Percentiles rank a stretch among this genome's conserved stretches.
phyloP scores from a whole-genome alignment of 2,329 filamentous ascomycete species.

The Verticillium albo-atrum region DNA sequence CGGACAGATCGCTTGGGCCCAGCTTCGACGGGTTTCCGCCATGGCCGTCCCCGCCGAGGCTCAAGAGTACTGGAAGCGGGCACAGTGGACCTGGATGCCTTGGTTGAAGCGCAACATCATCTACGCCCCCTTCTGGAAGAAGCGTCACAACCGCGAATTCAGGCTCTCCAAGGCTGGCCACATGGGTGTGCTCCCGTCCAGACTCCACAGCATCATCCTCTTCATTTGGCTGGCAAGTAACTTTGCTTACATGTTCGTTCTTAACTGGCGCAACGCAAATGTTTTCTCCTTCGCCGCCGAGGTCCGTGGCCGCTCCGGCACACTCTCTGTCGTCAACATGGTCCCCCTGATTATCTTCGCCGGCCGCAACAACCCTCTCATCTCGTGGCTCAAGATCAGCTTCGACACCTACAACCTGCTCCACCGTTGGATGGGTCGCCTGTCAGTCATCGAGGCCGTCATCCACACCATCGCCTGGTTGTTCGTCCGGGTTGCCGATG shows the following conservation, averaged over 20 bases:
- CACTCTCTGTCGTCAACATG: constrained; percentile 83
- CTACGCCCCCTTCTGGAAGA: constrained; percentile 60
- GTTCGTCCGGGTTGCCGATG: constrained; percentile 63
- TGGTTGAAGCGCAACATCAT: constrained; percentile 57
- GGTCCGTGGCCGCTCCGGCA: constrained; percentile 76
- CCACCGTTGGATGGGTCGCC: constrained; percentile 71
- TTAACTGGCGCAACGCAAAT: constrained; percentile 56
- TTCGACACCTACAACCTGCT: constrained; percentile 90
- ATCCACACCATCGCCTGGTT: constrained; percentile 71
- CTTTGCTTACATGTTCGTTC: constrained; percentile 55
- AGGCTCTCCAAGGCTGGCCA: constrained; percentile 56
- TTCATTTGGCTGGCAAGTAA: constrained; percentile 56
- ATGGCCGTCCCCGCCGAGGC: constrained; percentile 48
- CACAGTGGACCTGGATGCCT: constrained; percentile 58
- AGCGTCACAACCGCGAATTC: constrained; percentile 65
- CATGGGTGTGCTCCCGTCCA: constrained; percentile 59
- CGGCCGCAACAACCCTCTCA: constrained; percentile 89
- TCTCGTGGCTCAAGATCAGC: constrained; percentile 74
- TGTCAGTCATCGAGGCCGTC: constrained; percentile 63
- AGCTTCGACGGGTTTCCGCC: constrained; percentile 54
- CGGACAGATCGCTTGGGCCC: constrained; percentile 47
- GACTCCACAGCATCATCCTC: constrained; percentile 57
- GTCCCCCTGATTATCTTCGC: constrained; percentile 86
- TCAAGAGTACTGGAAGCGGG: constrained; percentile 55
- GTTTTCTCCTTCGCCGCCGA: constrained; percentile 68